Evolutionary conservation across 1,284 basidiomycete genomes (phyloP), one percentile per base, ranked within the genome.

Genomic region (Tetrapyrgos nigripes): DNA sequence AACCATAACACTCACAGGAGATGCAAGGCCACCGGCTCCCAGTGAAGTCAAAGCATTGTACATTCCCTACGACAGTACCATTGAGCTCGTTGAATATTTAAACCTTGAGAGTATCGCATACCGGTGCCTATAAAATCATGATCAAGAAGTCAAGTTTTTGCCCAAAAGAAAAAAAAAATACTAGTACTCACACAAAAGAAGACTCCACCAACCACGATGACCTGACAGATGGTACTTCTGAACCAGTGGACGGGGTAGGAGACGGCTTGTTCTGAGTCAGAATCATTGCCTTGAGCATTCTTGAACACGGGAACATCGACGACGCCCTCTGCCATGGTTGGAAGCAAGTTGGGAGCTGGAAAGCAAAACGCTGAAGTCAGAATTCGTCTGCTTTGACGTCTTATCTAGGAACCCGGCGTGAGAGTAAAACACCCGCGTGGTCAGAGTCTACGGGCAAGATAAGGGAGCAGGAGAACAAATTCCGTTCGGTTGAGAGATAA

Each of bases 1-100:
- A 50, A 52, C 19, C 68, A 71, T 69, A 68, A 72, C 19, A n/a
- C 17, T 40, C 19, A 40, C 37, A 5, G 72, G 72, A 24, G 72
- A 72, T 2, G 72, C 72, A n/a, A 74, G 66, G 21, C 72, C 72
- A 31, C 72, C 72, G 21, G 72, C 72, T 24, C 72, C 72, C 9
- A 74, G 58, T 10, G 67, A 63, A 29, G 59, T 68, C 8, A 74
- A 55, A 17, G 72, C 72, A 68, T 73, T 73, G 60, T 73, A 74
- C 72, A 73, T 74, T 44, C 72, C 72, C 70, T 68, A 49, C 14
- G 45, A 50, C 43, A 23, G 3, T 2, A 29, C 17, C 19, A 35
- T 28, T 37, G 21, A 11, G 19, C n/a, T 11, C 3, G 10, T 49
- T n/a, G 14, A 37, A 21, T 8, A 4, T 40, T 11, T 5, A 11